phyloP scores from a whole-genome alignment of 2,329 filamentous ascomycete genomes.

The Simplicillium sp. region DNA sequence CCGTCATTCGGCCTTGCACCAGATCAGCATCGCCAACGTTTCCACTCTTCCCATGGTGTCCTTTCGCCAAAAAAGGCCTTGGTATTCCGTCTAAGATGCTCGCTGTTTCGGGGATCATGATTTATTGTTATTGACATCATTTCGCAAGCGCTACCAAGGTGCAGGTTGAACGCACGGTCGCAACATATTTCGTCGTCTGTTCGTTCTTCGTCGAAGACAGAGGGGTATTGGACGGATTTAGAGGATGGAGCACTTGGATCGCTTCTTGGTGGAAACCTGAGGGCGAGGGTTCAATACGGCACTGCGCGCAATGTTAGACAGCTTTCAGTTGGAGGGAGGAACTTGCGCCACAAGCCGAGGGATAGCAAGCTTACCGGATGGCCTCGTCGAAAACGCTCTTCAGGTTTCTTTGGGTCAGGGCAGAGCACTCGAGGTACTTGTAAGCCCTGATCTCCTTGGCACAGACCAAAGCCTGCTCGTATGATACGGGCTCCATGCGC shows the following conservation, averaged over 20 bases:
- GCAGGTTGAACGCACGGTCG: too few species aligned
- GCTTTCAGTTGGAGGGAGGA: not conserved
- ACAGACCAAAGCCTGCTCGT: conserved; percentile 80
- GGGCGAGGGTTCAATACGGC: conserved; percentile 64
- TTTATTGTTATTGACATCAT: too few species aligned
- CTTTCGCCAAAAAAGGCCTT: too few species aligned
- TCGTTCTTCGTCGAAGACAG: not conserved
- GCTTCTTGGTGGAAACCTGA: conserved; percentile 47
- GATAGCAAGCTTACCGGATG: conserved; percentile 71
- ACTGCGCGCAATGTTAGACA: conserved; percentile 32
- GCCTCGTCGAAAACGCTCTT: conserved; percentile 99
- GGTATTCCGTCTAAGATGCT: too few species aligned
- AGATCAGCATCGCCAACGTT: too few species aligned
- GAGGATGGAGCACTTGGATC: conserved; percentile 61
- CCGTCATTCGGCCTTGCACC: too few species aligned
- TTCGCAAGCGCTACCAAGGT: too few species aligned
- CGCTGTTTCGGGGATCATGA: too few species aligned
- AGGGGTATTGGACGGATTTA: conserved; percentile 27
- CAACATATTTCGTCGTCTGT: too few species aligned
- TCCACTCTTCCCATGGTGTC: too few species aligned
- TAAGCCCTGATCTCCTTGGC: conserved; percentile 92
- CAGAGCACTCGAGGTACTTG: conserved; percentile 97
- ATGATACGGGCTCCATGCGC: conserved; percentile 95
- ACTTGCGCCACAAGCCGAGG: conserved; percentile 14
- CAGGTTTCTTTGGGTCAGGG: conserved; percentile 88